Percentiles rank a stretch among this genome's conserved stretches.
Conservation (phyloP, 768 basidiomycete genomes). For the Cystobasidium tubakii region DNA sequence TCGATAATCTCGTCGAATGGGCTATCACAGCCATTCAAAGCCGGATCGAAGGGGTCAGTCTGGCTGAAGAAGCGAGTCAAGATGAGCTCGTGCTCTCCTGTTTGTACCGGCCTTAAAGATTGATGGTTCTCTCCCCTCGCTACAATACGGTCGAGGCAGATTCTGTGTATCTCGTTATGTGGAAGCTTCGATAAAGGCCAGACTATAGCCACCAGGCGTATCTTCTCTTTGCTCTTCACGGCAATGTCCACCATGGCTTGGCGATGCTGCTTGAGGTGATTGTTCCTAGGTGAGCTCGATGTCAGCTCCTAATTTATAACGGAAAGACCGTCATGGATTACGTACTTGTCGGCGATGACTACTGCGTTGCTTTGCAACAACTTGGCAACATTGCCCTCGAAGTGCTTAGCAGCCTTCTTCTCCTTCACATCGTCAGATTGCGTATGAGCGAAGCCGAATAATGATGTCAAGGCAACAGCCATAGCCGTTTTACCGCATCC, state of each 20-base stretch:
- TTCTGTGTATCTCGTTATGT: conserved; percentile 60
- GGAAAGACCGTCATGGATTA: too few relatives aligned
- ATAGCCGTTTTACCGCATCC: conserved; percentile 94
- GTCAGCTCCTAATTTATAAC: background rate
- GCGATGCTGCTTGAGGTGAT: conserved; percentile 79
- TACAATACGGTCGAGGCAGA: conserved; percentile 70
- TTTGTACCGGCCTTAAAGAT: conserved; percentile 61
- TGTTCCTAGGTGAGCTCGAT: conserved; percentile 59
- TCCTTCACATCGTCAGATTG: conserved; percentile 82
- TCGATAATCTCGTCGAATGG: conserved; percentile 61
- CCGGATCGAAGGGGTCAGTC: conserved; percentile 59
- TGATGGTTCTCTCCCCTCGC: conserved; percentile 77
- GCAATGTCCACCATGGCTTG: conserved; percentile 59
- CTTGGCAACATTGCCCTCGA: conserved; percentile 57
- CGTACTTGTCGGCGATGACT: conserved; percentile 88
- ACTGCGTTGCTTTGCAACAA: conserved; percentile 64
- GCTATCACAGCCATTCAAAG: conserved; percentile 53
- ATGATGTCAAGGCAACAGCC: conserved; percentile 65
- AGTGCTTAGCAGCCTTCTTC: conserved; percentile 62
- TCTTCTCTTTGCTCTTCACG: conserved; percentile 32
- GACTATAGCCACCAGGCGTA: conserved; percentile 72
- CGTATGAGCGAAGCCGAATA: conserved; percentile 83
- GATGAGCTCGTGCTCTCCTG: conserved; percentile 66
- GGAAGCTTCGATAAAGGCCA: conserved; percentile 63
- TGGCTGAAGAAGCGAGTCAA: conserved; percentile 70